Evolutionary conservation across 345 rosid genomes (phyloP), one percentile per base, ranked within the genome.

Genomic region (Bruguiera gymnorhiza): DNA sequence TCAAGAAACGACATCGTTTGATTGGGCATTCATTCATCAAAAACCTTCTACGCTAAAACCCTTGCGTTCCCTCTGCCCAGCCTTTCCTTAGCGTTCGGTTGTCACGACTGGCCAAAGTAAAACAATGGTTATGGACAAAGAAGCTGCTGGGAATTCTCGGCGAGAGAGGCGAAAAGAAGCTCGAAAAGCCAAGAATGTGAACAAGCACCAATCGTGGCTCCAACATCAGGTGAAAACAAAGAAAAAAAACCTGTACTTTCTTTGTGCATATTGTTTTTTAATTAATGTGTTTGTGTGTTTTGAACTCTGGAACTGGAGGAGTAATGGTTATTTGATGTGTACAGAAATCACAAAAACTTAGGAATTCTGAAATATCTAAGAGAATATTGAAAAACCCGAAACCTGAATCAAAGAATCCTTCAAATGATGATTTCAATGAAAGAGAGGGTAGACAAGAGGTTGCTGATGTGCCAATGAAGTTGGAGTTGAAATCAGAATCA

Each of bases 151-250:
- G 57, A 82, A 66, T 50, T 81, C 92, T 43, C 91, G 96, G 34
- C 81, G 66, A 37, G 86, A 87, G 26, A 83, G 70, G 75, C 82
- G 96, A 29, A 92, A 90, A 75, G 92, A 88, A 73, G 88, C 85
- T 76, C 75, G 91, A 15, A 46, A 78, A 60, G 73, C 66, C 53
- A 82, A 78, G 73, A 90, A 73, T 54, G 80, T 80, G 75, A 63
- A 56, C 48, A 87, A 84, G 62, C 74, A 83, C 70, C 80, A 90
- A 36, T 78, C 85, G 60, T 87, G 96, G 95, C 73, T 86, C 55
- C 79, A 80, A 68, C 79, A 80, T 75, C 85, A 88, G 89, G 98
- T 90, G 68, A 1, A 36, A 60, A 23, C 52, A 23, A n/a, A 10
- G 32, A 5, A 32, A 0, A 32, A 0, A 1, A 34, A 34, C 37